Evolutionary conservation across 331 rosid species (phyloP), one percentile per base, ranked within the genome.

Genomic region (Rhamnella rubrinervis): DNA sequence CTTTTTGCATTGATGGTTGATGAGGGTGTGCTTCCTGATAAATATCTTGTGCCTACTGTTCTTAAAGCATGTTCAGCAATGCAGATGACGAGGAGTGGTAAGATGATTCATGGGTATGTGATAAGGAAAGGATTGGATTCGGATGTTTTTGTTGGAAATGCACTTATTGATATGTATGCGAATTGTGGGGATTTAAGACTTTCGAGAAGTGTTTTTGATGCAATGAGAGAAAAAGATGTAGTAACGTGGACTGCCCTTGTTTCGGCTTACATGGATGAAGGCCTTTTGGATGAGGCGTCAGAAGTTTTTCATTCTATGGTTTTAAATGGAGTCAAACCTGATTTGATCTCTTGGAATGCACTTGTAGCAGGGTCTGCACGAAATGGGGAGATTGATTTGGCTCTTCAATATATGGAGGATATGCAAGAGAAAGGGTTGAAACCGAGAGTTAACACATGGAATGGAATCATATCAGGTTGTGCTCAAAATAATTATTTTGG

Each of bases 271-370:
- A 65, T 82, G 73, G 77, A 71, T 50, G 83, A 46, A 47, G 89
- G 80, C 20, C 72, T 76, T 61, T 49, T 71, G 65, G 75, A 82
- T 52, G 81, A 80, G 46, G 89, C 83, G 13, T 55, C 13, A 31
- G 72, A 60, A 66, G 61, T 72, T 57, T 85, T 80, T 67, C 11
- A 31, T 50, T 71, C 80, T 63, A 82, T 82, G 89, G 72, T 59
- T 53, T 47, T 61, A 46, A 74, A 71, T 57, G 82, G 87, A 40
- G 55, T 82, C 62, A 53, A 74, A 71, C 77, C 73, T 49, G 85
- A 82, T 70, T 57, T 82, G 73, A 77, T 80, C 55, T 82, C 83
- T 40, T 82, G 87, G 89, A 85, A 82, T 71, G 83, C 76, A 12
- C 71, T 85, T 60, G 76, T 85, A 38, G 77, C 79, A 1, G 85